Conservation (phyloP, 768 basidiomycete species). For the Hydnomerulius pinastri region DNA sequence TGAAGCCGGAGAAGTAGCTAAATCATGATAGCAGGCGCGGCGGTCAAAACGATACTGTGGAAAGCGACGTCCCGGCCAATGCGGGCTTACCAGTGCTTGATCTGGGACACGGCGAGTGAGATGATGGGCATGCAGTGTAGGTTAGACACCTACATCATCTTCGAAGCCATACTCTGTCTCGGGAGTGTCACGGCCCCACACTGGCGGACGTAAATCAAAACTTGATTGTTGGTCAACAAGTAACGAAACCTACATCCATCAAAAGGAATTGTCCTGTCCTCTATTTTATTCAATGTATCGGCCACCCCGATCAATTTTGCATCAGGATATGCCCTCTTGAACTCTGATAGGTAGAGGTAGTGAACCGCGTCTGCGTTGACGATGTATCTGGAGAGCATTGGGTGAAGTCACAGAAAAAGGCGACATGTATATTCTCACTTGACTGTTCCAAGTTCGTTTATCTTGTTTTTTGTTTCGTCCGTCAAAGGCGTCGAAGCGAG, state of each 20-base stretch:
- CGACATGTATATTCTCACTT: conserved; percentile 40
- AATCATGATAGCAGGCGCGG: too few species aligned
- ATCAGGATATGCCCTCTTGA: conserved; percentile 68
- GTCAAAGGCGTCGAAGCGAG: conserved; percentile 79
- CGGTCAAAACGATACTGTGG: too few species aligned
- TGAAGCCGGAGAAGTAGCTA: conserved; percentile 71
- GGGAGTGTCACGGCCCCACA: conserved; percentile 64
- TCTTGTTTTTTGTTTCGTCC: conserved; percentile 59
- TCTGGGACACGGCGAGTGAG: conserved; percentile 32
- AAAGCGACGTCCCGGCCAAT: too few species aligned
- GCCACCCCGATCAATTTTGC: conserved; percentile 74
- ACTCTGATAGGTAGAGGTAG: conserved; percentile 61
- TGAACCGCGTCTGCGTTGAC: conserved; percentile 60
- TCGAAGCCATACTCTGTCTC: conserved; percentile 78
- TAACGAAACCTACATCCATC: conserved; percentile 57
- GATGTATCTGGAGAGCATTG: conserved; percentile 46
- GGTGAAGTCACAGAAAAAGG: neutral
- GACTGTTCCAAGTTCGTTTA: conserved; percentile 68
- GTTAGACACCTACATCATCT: conserved; percentile 48
- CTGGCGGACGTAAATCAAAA: conserved; percentile 30
- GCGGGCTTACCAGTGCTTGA: conserved; percentile 49
- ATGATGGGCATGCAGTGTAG: neutral
- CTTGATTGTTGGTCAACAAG: neutral
- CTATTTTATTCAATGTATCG: conserved; percentile 51
- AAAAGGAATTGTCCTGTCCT: conserved; percentile 52